Evolutionary conservation across 1,284 basidiomycete species (phyloP), one percentile per base, ranked within the genome.

Genomic region (Puccinia horiana): DNA sequence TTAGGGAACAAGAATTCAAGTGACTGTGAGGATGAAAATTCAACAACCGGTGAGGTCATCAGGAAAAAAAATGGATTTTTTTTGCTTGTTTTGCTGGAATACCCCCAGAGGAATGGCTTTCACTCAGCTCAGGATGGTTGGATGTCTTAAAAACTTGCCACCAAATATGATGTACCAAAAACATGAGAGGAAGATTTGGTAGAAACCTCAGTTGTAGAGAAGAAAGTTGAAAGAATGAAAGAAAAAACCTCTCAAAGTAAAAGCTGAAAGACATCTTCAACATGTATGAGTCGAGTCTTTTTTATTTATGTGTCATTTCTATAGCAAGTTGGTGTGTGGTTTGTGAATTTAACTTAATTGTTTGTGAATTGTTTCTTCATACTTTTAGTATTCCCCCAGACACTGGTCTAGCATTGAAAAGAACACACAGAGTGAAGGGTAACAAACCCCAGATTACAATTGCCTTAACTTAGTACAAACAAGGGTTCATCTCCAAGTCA

Each of bases 21-120:
- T n/a, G n/a, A n/a, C n/a, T n/a, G n/a, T n/a, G n/a, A n/a, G n/a
- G n/a, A n/a, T n/a, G n/a, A n/a, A n/a, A n/a, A n/a, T n/a, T n/a
- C n/a, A n/a, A n/a, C n/a, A n/a, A n/a, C n/a, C n/a, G 70, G 49
- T 29, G 32, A 73, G 3, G 26, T 73, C 0, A 49, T 73, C 44
- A 40, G 42, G 35, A 61, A 67, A 40, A n/a, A n/a, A 77, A 77
- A 65, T 77, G 76, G 76, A 65, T 23, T 37, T 58, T 67, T 47
- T 77, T 77, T 77, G 58, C 76, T 16, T 9, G 76, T 1, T 26
- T 77, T 1, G 37, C 18, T 11, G 61, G 61, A 23, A 67, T 77
- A 6, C 76, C 76, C 23, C 26, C 54, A 32, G 16, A 47, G 1
- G 63, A 77, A 6, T 77, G 76, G 76, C 42, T 77, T 23, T 35